Base-by-base conservation (phyloP, 306 rosid species). In the Chamaecrista fasciculata region DNA sequence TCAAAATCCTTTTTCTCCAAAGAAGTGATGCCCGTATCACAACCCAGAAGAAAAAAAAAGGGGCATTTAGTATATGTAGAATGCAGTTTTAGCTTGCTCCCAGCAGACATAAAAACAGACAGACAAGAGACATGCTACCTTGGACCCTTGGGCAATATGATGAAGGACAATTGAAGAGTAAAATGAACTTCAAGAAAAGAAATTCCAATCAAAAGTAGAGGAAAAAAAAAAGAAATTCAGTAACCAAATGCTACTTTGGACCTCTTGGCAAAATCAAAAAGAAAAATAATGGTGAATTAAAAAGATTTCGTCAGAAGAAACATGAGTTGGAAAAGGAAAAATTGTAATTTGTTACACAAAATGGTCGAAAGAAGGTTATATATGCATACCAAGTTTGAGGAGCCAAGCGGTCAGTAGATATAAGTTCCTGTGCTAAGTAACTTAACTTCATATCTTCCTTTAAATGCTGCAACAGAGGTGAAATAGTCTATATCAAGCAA, bases 391-490 rank as follows among this genome's bases (percentile, higher is more conserved):
- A 95, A 33, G 99, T 81, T 74, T 95, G 99, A 67, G 97, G 95
- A 76, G 99, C 87, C 72, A 91, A 78, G 80, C 99, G 97, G 76
- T 95, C 99, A 46, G 91, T 91, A 69, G 92, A 81, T 81, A 89
- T 64, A 58, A 95, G 81, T 80, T 91, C 97, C 84, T 89, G 97
- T 55, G 97, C 97, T 71, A 91, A 81, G 85, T 91, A 95, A 81
- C 99, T 91, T 48, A 89, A 80, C 82, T 87, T 95, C 99, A 95
- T 95, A 74, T 95, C 99, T 80, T 95, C 99, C 89, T 91, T 89
- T 76, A 95, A 77, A 87, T 89, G 99, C 99, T 95, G 90, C 90
- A 89, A 58, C 69, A 79, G 56, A 69, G 29, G 51, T 58, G 50
- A 53, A 25, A 59, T 55, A 72, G 66, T 75, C 40, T 26, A 65